These are phyloP conservation scores for Paecilomyces niveus DNA, from an alignment of 2,329 filamentous ascomycete species.

Conservation along the genomic window DNA sequence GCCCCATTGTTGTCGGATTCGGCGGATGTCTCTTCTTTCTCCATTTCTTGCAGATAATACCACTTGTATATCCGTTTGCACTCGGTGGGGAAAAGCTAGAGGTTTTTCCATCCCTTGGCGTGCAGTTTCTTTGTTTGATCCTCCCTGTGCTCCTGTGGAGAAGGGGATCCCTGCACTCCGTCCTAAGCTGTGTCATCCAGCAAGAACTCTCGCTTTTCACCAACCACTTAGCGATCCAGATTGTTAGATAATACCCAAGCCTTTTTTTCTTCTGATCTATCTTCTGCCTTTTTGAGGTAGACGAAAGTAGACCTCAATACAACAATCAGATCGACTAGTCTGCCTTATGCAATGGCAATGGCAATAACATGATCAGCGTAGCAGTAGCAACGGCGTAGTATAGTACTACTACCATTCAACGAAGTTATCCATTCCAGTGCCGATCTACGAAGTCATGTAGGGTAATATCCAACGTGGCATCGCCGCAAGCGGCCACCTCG, in stretches of 20 bases:
- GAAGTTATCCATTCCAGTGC: no score
- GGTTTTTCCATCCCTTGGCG: not conserved
- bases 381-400: no score
- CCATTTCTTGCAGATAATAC: conserved; percentile 1
- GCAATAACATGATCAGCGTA: no score
- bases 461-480: no score
- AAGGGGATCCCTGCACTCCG: not conserved
- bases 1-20: not conserved
- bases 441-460: no score
- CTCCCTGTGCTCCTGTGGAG: not conserved
- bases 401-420: no score
- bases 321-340: no score
- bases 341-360: no score
- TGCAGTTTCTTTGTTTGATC: not conserved
- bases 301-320: no score
- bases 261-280: not conserved
- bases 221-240: not conserved
- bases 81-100: not conserved
- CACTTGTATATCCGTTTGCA: not conserved
- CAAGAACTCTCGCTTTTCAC: not conserved
- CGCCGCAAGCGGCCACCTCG: no score
- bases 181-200: not conserved
- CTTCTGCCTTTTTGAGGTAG: no score
- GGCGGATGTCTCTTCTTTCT: not conserved
- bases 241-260: conserved; percentile 1